Evolutionary conservation across 352 stramenopile genomes (phyloP).

Genomic region (Pythium aphanidermatum): DNA sequence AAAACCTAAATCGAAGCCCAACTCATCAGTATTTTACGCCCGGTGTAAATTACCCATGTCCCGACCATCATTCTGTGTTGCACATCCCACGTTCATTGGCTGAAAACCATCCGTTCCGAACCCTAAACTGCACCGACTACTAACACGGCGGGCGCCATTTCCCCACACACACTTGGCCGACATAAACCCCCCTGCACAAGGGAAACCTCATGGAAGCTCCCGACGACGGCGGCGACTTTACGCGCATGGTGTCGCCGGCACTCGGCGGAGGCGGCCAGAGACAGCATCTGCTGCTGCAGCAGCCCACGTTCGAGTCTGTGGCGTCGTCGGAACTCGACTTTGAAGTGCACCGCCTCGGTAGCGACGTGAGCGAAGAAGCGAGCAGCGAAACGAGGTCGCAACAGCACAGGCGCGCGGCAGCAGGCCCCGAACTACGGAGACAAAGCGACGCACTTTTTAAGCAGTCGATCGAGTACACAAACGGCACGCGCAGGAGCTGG

Average conservation of each 20-base stretch:
- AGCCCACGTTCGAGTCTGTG: constrained; percentile 16
- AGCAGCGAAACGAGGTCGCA: no score
- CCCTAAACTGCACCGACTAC: no score
- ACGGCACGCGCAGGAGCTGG: constrained; percentile 1
- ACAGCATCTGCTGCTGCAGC: neutral
- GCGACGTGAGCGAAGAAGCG: constrained; percentile 8
- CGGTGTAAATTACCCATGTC: no score
- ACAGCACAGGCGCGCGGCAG: neutral
- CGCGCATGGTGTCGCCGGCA: constrained; percentile 10
- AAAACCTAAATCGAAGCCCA: no score
- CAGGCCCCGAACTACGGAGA: neutral
- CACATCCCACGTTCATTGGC: no score
- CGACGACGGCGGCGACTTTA: constrained; percentile 14
- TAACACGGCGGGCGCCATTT: no score
- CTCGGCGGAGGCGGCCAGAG: neutral
- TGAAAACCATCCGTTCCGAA: no score
- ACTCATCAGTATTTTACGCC: no score
- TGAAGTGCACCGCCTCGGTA: neutral
- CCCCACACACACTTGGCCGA: no score
- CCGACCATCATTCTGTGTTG: no score
- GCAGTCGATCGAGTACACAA: constrained; percentile 16
- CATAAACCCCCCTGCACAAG: no score
- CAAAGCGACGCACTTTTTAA: constrained; percentile 6
- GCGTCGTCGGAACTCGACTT: constrained; percentile 1
- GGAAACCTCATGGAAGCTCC: constrained; percentile 15